Base-by-base conservation (phyloP, 1,284 basidiomycete species). In the Boletus semigastroideus region DNA sequence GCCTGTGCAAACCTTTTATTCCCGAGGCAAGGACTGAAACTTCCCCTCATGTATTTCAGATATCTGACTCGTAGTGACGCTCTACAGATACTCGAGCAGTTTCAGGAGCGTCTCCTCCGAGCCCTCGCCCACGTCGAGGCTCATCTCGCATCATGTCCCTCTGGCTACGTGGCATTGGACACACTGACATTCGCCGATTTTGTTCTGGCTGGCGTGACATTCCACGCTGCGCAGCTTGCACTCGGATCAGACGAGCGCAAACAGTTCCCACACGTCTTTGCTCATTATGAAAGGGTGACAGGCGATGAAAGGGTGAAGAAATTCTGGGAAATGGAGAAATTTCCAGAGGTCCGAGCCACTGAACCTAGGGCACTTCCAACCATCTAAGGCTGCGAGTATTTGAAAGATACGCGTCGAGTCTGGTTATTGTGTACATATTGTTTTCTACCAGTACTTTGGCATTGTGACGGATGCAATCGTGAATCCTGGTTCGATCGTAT, bases 101-200 rank as follows among this genome's bases (percentile, higher is more conserved):
- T 41, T 9, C 9, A 13, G 0, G 62, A 67, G 16, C 59, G 56
- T 3, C 41, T 66, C 17, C 55, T 45, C 37, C 65, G 58, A 33
- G 58, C 58, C 7, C 66, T 78, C 44, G 49, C 52, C 8, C 59
- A 67, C 62, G 69, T 86, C 56, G 76, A 86, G 66, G 63, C 71
- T 33, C 63, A 75, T 62, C 77, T 87, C 58, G 70, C 74, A 56
- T 79, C 78, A 40, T 36, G 43, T n/a, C 12, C 55, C 0, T 85
- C 77, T 72, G 55, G 54, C 3, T 63, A 60, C 20, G 70, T 85
- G 53, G 80, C 82, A 19, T 73, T 76, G 57, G 78, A 84, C 68
- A 76, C 78, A 51, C 71, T 86, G 67, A 80, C 83, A 43, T 70
- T 84, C 41, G 84, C 82, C 51, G 85, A 87, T 64, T 67, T 86